Base-by-base conservation (phyloP, 148 eudicot species). In the Suaeda aralocaspica region DNA sequence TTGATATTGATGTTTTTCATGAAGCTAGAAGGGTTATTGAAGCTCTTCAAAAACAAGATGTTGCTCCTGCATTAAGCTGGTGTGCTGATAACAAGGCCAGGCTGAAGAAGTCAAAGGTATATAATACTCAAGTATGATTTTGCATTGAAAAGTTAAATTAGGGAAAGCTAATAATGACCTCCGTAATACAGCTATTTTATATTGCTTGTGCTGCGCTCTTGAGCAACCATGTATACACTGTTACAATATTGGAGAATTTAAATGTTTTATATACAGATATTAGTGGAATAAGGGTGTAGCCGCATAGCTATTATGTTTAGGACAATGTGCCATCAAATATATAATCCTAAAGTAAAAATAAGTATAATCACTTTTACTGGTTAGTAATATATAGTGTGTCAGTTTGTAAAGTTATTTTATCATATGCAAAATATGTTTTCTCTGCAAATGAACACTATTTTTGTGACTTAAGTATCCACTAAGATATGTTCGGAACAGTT, bases 11-110 rank as follows among this genome's bases (percentile, higher is more conserved):
- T 46, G 97, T 94, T 57, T 91, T 94, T 82, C 68, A 84, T 68
- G 97, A 94, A 85, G 99, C 97, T 68, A 91, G 78, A 79, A 91
- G 75, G 80, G 93, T 94, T 49, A 85, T 89, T 67, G 96, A 87
- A 52, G 97, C 99, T 75, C 99, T 94, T 77, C 90, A 83, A 63
- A 87, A 84, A 73, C 89, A 91, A 85, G 90, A 94, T 74, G 90
- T 94, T 21, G 85, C 87, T 74, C 97, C 97, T 75, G 99, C 99
- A 61, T 81, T 94, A 52, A 90, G 89, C 72, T 94, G 99, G 99
- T 94, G 96, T 84, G 83, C 93, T 70, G 99, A 94, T 48, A 94
- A 94, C 84, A 94, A 88, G 80, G 86, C 99, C 30, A 84, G 92
- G 81, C 81, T 94, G 70, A 94, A 94, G 79, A 94, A 91, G 80